Conservation (phyloP, 306 rosid genomes). For the Pyrus pyrifolia region DNA sequence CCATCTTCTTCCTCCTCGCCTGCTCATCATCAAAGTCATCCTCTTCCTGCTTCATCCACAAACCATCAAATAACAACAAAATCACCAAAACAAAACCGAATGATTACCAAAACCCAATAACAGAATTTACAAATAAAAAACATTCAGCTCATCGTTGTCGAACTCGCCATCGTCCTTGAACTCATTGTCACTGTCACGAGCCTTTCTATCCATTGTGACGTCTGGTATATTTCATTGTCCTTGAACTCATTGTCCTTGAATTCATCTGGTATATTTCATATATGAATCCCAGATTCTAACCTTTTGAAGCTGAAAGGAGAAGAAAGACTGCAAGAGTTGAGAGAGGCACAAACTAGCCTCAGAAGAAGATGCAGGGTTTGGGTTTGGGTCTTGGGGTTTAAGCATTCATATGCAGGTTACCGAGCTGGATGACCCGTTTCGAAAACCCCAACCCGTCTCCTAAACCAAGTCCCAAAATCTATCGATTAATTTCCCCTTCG, state of each 20-base stretch:
- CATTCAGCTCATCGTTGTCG: neutral
- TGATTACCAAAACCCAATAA: neutral
- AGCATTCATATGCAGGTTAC: too few relatives aligned
- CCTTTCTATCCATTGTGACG: constrained; percentile 2
- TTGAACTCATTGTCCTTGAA: too few relatives aligned
- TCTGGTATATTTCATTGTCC: too few relatives aligned
- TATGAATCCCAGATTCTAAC: neutral
- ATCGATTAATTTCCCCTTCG: too few relatives aligned
- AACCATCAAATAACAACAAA: constrained; percentile 8
- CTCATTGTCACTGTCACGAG: neutral
- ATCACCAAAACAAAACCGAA: neutral
- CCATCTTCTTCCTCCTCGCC: constrained; percentile 34
- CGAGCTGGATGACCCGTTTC: too few relatives aligned
- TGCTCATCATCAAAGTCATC: constrained; percentile 18
- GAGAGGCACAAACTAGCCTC: neutral
- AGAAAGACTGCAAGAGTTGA: too few relatives aligned
- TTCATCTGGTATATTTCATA: too few relatives aligned
- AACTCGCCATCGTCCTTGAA: too few relatives aligned
- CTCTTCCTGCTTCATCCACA: constrained; percentile 18
- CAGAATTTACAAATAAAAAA: neutral
- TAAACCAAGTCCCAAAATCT: too few relatives aligned
- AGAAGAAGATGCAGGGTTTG: neutral
- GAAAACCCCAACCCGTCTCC: too few relatives aligned
- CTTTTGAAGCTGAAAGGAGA: neutral
- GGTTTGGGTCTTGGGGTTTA: too few relatives aligned